phyloP scores from a whole-genome alignment of 2,329 filamentous ascomycete species.

The Colletotrichum sp. region DNA sequence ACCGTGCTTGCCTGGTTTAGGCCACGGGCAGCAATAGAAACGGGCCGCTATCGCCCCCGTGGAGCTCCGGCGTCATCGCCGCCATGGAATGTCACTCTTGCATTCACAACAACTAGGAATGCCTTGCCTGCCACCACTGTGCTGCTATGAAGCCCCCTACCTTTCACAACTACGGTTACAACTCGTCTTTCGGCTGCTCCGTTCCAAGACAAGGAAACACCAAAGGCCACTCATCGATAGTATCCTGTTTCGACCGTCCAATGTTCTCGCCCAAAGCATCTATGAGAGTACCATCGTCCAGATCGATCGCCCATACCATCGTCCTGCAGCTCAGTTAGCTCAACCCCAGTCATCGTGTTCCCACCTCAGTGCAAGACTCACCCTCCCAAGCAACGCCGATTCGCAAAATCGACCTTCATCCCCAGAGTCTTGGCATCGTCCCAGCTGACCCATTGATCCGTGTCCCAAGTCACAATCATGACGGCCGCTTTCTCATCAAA shows the following conservation, averaged over 20 bases:
- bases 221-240: not conserved
- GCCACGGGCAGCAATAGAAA: not conserved
- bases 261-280: not conserved
- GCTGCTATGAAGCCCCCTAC: not conserved
- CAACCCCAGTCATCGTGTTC: not conserved
- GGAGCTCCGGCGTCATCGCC: not conserved
- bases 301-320: not conserved
- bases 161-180: not conserved
- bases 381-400: not conserved
- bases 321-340: not conserved
- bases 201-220: not conserved
- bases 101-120: not conserved
- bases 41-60: not conserved
- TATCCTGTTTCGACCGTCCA: not conserved
- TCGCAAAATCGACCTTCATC: slow-evolving; percentile 25
- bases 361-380: not conserved
- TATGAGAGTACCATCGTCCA: not conserved
- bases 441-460: slow-evolving; percentile 34
- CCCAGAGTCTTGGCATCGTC: slow-evolving; percentile 28
- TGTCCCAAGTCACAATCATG: slow-evolving; percentile 27
- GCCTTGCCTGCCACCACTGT: not conserved
- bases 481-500: slow-evolving; percentile 30
- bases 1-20: not conserved
- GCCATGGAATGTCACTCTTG: not conserved
- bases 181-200: not conserved